phyloP scores from a whole-genome alignment of 2,329 filamentous ascomycete genomes.

The Scedosporium boydii region DNA sequence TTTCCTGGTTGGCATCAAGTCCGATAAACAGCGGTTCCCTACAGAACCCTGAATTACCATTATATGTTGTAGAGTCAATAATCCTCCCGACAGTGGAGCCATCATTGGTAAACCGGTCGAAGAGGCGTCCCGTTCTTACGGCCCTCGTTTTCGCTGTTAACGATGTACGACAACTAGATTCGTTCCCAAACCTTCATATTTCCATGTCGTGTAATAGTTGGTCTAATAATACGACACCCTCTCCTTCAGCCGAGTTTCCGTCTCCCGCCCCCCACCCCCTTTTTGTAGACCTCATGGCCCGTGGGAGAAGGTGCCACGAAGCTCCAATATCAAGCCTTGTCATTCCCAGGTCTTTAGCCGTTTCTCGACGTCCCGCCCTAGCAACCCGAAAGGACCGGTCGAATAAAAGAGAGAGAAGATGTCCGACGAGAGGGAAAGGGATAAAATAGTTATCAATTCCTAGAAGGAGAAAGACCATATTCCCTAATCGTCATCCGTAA shows the following conservation, averaged over 20 bases:
- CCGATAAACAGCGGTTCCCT: background rate
- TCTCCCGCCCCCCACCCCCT: background rate
- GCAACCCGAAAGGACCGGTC: slow-evolving; percentile 1
- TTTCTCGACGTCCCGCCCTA: background rate
- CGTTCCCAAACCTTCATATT: background rate
- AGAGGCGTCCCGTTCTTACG: background rate
- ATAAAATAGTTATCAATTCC: background rate
- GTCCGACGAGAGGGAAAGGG: background rate
- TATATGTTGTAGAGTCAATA: background rate
- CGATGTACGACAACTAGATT: background rate
- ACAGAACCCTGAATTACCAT: background rate
- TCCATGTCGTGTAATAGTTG: background rate
- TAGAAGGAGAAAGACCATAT: background rate
- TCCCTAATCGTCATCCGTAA: background rate
- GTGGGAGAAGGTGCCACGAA: background rate
- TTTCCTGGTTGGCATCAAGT: background rate
- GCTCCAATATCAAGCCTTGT: slow-evolving; percentile 5
- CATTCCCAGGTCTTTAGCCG: slow-evolving; percentile 1
- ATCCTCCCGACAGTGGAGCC: background rate
- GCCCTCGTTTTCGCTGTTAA: background rate
- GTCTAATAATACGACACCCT: background rate
- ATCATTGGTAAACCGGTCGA: background rate
- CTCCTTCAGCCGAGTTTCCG: background rate
- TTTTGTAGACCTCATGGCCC: background rate
- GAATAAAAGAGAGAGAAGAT: background rate